Base-by-base conservation (phyloP, 2,329 filamentous ascomycete species). In the Tolypocladium nubicola region DNA sequence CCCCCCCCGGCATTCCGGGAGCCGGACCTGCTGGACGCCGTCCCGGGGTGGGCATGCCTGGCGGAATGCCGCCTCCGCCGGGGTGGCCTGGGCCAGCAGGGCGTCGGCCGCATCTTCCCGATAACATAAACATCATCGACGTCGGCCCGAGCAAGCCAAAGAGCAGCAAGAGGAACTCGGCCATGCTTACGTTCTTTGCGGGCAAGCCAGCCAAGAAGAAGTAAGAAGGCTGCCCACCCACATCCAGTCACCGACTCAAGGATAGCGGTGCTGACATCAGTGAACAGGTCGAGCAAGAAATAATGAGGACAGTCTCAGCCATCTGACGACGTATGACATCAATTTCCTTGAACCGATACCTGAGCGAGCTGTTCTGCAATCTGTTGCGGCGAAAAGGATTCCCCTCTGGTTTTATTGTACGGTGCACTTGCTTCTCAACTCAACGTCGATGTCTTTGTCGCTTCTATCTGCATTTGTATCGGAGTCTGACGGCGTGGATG, bases 401-500 rank as follows among this genome's bases (percentile, higher is more conserved):
- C n/a, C 30, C 37, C 52, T 45, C 38, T 54, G 30, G 38, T 26
- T 45, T 52, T n/a, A 35, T 16, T 50, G 30, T 9, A n/a, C 4
- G 9, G 47, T 35, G 47, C 30, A 10, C 30, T n/a, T 35, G 47
- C 47, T 10, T 33, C 45, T 35, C 47, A 8, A n/a, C 30, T 50
- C 47, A 35, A 50, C 47, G 19, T 23, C 37, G 35, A 37, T 19
- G 30, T 40, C 26, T 35, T 37, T 54, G 38, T 45, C 45, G 54
- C 45, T 56, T 30, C 47, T 26, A 40, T 54, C 23, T 61, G 57
- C 59, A 62, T 58, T 55, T 56, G 23, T 58, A 56, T 53, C 50
- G 54, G 67, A 69, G 66, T 69, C 65, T 58, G 61, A 37, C 61
- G 61, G 59, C 55, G 49, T 19, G 54, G 39, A 62, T 53, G 61